These are phyloP conservation scores for Chrysochromulina tobinii DNA, from an alignment of 78 protist genomes.

Conservation along the genomic window DNA sequence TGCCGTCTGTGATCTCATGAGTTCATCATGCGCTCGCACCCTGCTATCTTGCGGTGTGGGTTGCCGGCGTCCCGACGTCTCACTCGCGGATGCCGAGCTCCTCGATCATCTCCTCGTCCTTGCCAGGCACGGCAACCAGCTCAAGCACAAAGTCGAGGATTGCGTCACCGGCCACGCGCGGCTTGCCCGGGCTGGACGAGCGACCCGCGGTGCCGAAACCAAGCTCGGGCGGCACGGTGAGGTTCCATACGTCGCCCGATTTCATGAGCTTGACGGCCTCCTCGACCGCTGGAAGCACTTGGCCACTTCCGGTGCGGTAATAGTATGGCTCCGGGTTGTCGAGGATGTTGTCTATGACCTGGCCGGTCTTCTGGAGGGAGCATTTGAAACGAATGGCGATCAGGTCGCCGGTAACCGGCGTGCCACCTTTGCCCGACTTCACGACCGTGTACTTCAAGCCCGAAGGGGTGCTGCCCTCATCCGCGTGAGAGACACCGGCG, in stretches of 20 bases:
- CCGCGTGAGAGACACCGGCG: not conserved
- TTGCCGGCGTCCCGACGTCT: too few species aligned
- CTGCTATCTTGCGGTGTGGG: too few species aligned
- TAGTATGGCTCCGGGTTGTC: not conserved
- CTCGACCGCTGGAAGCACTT: not conserved
- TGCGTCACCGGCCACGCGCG: not conserved
- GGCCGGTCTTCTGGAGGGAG: not conserved
- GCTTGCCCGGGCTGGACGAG: not conserved
- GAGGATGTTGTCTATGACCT: not conserved
- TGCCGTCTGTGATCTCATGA: too few species aligned
- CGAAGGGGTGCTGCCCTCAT: not conserved
- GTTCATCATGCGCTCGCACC: too few species aligned
- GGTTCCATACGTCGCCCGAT: not conserved
- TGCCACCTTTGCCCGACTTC: not conserved
- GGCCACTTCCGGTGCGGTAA: not conserved
- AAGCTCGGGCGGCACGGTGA: not conserved
- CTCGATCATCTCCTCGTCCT: not conserved
- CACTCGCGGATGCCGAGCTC: not conserved
- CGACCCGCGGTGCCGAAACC: not conserved
- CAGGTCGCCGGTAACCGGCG: not conserved
- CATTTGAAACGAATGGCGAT: not conserved
- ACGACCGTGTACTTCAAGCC: not conserved
- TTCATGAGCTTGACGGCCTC: constrained; percentile 17
- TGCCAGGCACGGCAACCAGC: not conserved
- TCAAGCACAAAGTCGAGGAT: not conserved